Evolutionary conservation across 331 rosid species (phyloP).

Genomic region (Acacia pycnantha): DNA sequence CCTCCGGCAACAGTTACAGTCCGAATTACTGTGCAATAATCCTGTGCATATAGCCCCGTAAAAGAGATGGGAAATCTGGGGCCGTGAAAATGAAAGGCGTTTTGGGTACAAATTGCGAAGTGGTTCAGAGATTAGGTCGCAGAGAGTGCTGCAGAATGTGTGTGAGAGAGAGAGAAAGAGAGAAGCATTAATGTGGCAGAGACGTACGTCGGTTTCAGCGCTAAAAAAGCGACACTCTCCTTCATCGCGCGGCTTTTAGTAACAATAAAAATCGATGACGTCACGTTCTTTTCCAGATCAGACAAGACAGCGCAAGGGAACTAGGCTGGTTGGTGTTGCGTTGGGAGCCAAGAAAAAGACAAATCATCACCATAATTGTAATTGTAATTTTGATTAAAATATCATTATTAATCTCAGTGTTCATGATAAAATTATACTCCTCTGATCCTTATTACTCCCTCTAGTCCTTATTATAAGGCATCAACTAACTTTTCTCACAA

Average conservation of each 20-base stretch:
- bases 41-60: background rate
- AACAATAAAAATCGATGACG: background rate
- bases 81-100: background rate
- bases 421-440: too few species aligned
- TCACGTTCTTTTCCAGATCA: background rate
- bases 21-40: background rate
- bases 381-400: too few species aligned
- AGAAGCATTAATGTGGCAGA: background rate
- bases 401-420: too few species aligned
- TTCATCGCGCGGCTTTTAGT: constrained; percentile 21
- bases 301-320: background rate
- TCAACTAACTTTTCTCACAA: too few species aligned
- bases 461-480: too few species aligned
- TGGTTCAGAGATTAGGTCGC: background rate
- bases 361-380: background rate
- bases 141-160: background rate
- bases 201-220: constrained; percentile 50
- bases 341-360: too few species aligned
- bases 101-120: background rate
- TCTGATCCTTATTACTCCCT: too few species aligned
- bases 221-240: constrained; percentile 30
- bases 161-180: background rate
- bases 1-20: background rate
- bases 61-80: background rate
- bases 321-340: background rate